These are phyloP conservation scores for Nakazawaea laoshanensis DNA, from an alignment of 805 yeast genomes.

Conservation along the genomic window DNA sequence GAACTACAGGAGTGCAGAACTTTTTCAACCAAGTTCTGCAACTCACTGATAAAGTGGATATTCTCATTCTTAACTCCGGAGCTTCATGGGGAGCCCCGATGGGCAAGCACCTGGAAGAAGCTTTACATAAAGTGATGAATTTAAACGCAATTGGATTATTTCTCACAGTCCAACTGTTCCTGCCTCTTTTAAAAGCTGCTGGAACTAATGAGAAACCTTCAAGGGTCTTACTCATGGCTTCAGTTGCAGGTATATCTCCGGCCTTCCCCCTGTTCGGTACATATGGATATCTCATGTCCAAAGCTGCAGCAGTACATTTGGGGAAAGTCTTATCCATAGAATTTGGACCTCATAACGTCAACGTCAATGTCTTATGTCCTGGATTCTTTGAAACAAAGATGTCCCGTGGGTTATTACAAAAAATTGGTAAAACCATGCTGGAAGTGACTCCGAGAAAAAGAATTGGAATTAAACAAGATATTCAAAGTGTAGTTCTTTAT, in stretches of 20 bases:
- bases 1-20: slow-evolving; percentile 34
- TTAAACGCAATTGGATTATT: slow-evolving; percentile 65
- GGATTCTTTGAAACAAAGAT: slow-evolving; percentile 73
- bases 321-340: slow-evolving; percentile 56
- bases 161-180: slow-evolving; percentile 52
- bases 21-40: slow-evolving; percentile 32
- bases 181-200: slow-evolving; percentile 40
- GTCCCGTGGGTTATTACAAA: slow-evolving; percentile 55
- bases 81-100: slow-evolving; percentile 71
- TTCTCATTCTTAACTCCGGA: slow-evolving; percentile 71
- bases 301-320: slow-evolving; percentile 67
- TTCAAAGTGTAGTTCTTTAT: slow-evolving; percentile 46
- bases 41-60: slow-evolving; percentile 40
- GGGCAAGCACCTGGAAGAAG: slow-evolving; percentile 49
- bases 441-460: slow-evolving; percentile 52
- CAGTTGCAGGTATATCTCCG: slow-evolving; percentile 46
- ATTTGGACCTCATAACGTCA: slow-evolving; percentile 58
- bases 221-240: slow-evolving; percentile 58
- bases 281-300: slow-evolving; percentile 66
- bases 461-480: slow-evolving; percentile 53
- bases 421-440: slow-evolving; percentile 36
- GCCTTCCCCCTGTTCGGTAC: slow-evolving; percentile 36
- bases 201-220: slow-evolving; percentile 48
- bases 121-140: slow-evolving; percentile 53
- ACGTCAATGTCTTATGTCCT: slow-evolving; percentile 65